These are phyloP conservation scores for Citrus trifoliata DNA, from an alignment of 345 rosid species.

Conservation along the genomic window DNA sequence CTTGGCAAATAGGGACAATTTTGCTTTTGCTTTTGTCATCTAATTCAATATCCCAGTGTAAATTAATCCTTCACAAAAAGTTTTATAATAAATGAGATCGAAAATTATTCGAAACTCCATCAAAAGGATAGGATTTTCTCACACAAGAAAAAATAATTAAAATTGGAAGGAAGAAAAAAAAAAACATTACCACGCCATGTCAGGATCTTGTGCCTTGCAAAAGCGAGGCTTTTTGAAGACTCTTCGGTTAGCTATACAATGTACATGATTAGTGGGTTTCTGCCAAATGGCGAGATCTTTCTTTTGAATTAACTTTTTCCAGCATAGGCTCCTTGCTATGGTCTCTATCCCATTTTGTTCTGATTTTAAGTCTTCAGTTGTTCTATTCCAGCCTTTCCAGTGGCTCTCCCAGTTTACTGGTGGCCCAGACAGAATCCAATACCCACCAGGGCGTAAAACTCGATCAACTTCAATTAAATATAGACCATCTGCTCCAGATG, in stretches of 20 bases:
- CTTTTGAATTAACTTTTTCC: conserved; percentile 71
- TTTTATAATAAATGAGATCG: background rate
- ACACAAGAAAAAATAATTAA: too few species aligned
- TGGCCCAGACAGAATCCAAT: conserved; percentile 93
- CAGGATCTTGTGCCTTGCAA: conserved; percentile 66
- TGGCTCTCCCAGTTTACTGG: conserved; percentile 83
- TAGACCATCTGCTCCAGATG: conserved; percentile 52
- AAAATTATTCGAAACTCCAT: background rate
- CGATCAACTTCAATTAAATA: conserved; percentile 85
- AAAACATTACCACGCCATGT: conserved; percentile 67
- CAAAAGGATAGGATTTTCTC: too few species aligned
- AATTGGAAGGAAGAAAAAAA: background rate
- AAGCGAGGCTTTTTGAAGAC: conserved; percentile 56
- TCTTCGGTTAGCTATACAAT: conserved; percentile 53
- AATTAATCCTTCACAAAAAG: background rate
- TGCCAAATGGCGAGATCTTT: conserved; percentile 83
- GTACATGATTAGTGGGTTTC: conserved; percentile 80
- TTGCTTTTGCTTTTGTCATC: conserved; percentile 6
- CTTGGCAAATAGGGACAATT: background rate
- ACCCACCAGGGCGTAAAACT: conserved; percentile 84
- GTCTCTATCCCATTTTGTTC: conserved; percentile 61
- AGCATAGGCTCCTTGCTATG: conserved; percentile 69
- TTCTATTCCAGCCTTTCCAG: conserved; percentile 84
- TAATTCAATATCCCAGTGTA: background rate
- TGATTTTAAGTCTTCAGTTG: conserved; percentile 49